These are phyloP conservation scores for Hypoxylon trugodes DNA, from an alignment of 495 filamentous ascomycete genomes.

Conservation along the genomic window DNA sequence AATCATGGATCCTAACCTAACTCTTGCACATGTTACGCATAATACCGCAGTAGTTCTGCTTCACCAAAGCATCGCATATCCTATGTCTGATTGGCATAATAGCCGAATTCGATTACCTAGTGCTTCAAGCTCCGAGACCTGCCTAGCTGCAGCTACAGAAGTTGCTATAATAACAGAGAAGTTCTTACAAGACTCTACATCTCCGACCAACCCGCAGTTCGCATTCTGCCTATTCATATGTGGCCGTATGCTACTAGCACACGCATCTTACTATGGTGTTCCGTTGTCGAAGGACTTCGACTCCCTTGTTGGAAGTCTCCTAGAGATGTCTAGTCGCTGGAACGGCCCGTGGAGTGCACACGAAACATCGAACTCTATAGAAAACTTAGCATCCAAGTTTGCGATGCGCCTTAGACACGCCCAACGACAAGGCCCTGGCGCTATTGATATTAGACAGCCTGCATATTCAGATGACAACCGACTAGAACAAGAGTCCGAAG, in stretches of 20 bases:
- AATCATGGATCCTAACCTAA: slow-evolving; percentile 57
- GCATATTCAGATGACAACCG: slow-evolving; percentile 46
- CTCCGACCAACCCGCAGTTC: slow-evolving; percentile 48
- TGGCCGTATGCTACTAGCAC: slow-evolving; percentile 48
- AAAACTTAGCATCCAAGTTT: slow-evolving; percentile 50
- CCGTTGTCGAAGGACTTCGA: slow-evolving; percentile 39
- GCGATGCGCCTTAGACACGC: slow-evolving; percentile 45
- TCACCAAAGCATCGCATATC: slow-evolving; percentile 57
- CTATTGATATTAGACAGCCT: slow-evolving; percentile 48
- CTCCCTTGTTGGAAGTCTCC: slow-evolving; percentile 39
- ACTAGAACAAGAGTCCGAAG: not conserved
- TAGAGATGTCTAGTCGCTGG: slow-evolving; percentile 50
- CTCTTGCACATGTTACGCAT: slow-evolving; percentile 56
- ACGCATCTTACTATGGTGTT: slow-evolving; percentile 39
- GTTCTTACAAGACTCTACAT: slow-evolving; percentile 45
- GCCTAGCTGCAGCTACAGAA: slow-evolving; percentile 52
- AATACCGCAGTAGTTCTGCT: slow-evolving; percentile 57
- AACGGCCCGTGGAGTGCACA: not conserved
- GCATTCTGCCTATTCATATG: slow-evolving; percentile 53
- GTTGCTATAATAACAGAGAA: slow-evolving; percentile 49
- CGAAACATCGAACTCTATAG: slow-evolving; percentile 26
- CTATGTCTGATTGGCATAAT: slow-evolving; percentile 47
- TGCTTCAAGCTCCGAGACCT: slow-evolving; percentile 53
- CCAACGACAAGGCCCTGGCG: slow-evolving; percentile 30
- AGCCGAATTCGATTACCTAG: slow-evolving; percentile 46